These are phyloP conservation scores for Aspergillus homomorphus DNA, from an alignment of 495 filamentous ascomycete species.

Conservation along the genomic window DNA sequence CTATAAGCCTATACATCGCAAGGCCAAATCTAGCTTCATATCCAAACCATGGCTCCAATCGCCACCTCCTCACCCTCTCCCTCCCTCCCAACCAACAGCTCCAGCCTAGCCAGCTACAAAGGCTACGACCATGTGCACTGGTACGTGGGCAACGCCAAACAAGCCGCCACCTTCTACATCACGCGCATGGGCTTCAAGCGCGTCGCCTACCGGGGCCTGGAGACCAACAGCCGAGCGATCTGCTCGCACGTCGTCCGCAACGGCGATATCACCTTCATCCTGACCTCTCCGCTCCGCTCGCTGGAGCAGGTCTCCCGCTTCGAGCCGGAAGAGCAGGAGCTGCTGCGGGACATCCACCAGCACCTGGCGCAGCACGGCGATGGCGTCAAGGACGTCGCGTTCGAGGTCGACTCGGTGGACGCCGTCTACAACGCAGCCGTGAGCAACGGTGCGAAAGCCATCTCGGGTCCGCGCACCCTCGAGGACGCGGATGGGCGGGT, in stretches of 20 bases:
- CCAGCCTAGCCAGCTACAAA: constrained; percentile 55
- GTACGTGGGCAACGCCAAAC: constrained; percentile 96
- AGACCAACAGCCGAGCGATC: constrained; percentile 72
- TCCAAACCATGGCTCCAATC: constrained; percentile 74
- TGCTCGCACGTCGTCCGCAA: constrained; percentile 81
- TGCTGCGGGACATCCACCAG: constrained; percentile 65
- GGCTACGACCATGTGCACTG: constrained; percentile 89
- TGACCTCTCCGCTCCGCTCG: constrained; percentile 75
- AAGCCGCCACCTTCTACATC: constrained; percentile 82
- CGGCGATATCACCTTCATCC: constrained; percentile 73
- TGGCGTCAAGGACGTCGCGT: constrained; percentile 87
- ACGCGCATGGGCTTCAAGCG: constrained; percentile 77
- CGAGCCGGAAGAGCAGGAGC: constrained; percentile 51
- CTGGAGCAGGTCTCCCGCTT: constrained; percentile 44
- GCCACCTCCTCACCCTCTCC: constrained; percentile 56
- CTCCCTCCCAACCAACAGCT: constrained; percentile 16
- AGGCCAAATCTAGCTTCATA: too few relatives aligned
- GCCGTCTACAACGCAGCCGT: constrained; percentile 70
- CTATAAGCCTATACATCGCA: too few relatives aligned
- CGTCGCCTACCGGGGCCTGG: constrained; percentile 79
- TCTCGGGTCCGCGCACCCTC: constrained; percentile 53
- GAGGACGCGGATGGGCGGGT: constrained; percentile 53
- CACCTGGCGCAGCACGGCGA: constrained; percentile 84
- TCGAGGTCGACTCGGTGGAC: constrained; percentile 81
- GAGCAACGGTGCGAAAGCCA: constrained; percentile 60